Base-by-base conservation (phyloP, 2,329 filamentous ascomycete genomes). In the Botrytis byssoidea region DNA sequence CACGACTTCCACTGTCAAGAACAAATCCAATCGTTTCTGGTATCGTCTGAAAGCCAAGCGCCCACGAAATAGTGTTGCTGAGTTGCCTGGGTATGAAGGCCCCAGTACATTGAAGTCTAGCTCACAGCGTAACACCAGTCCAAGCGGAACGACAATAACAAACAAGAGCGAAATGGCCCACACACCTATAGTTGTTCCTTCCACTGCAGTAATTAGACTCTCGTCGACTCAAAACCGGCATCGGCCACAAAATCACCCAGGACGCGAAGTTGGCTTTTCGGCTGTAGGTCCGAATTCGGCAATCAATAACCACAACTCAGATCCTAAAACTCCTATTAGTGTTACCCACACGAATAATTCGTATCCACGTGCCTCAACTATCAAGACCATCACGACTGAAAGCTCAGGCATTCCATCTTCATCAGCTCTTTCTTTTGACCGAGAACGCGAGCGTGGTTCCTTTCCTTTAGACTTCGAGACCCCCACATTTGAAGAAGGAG, bases 81-180 rank as follows among this genome's bases (percentile, higher is more conserved):
- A 73, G 46, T 46, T 73, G 4, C 65, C 71, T 7, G 65, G 71
- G 12, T 73, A 73, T 4, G 65, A 73, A 64, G 20, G 35, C 9
- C 51, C 70, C 2, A 35, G 35, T 57, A 57, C 25, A 32, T 32
- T 57, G 25, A 68, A 57, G 12, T 20, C n/a, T 12, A 10, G 35
- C 40, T 57, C 66, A 29, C 66, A 57, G 25, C 48, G 37, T 32
- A 68, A 68, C 48, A 68, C 35, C 25, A 42, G 25, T 22, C 6
- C 25, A 57, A 57, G 16, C n/a, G n/a, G 18, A 46, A 32, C 51
- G 14, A 61, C 40, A 22, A 46, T 20, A 6, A 42, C 46, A 8
- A 35, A 44, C 14, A 25, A 14, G 7, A 65, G 18, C 7, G 29
- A 42, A 22, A 18, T 55, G 25, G 2, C 12, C 22, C 55, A 37